Base-by-base conservation (phyloP, 2,329 filamentous ascomycete species). In the Exophiala sp. region DNA sequence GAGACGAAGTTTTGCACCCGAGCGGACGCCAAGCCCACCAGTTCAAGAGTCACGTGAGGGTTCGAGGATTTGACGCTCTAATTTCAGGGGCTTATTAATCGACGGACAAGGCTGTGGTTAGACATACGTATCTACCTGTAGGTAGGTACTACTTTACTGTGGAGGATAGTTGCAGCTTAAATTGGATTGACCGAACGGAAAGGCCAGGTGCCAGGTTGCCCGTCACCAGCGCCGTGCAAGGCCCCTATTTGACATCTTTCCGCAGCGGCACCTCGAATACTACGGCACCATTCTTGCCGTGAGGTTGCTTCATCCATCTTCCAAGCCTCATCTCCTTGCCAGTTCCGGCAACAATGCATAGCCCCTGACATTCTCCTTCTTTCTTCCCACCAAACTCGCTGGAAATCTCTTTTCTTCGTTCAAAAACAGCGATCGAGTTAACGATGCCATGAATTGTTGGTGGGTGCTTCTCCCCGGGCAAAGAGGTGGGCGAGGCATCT, bases 381-480 rank as follows among this genome's bases (percentile, higher is more conserved):
- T 60, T 62, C 38, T 53, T 61, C n/a, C 54, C 60, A 27, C 60
- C 60, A 46, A 61, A 60, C 23, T 62, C 61, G 38, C 74, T 71
- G 59, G 79, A 81, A 24, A 85, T 86, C 52, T 83, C 75, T 14
- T 88, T 84, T 2, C 89, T 88, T 14, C 87, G 78, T 67, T 97
- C 93, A 60, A 93, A 89, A 11, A 95, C 78, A 1, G 86, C 81
- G 52, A 98, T 83, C 60, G 87, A 89, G 64, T 97, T 98, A 59
- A 98, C 76, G 6, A 97, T 76, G 35, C 93, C 93, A 60, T 46
- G 38, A 9, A 59, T 40, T 11, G 56, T 50, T 6, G 51, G 50
- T 6, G 7, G 29, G 50, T 42, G 22, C 61, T 58, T 34, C 63
- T 53, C 35, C 58, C 48, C 19, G 52, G 42, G n/a, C 58, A 47